Conservation (phyloP, 495 filamentous ascomycete species). For the Rhypophila decipiens region DNA sequence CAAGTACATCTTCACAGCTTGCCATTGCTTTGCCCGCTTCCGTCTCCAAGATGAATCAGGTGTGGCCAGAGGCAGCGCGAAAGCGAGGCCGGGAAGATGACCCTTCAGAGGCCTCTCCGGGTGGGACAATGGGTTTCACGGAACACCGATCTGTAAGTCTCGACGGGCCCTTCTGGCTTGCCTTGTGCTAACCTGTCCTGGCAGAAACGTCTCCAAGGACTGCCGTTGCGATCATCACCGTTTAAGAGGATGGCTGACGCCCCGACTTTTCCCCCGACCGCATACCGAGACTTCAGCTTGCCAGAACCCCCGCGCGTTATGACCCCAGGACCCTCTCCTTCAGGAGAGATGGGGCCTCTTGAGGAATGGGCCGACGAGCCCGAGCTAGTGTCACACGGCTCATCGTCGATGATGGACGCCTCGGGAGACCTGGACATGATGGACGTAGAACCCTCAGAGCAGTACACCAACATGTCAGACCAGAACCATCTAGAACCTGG, state of each 20-base stretch:
- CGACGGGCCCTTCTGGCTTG: not conserved
- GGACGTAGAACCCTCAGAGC: conserved; percentile 18
- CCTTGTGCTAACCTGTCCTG: conserved; percentile 4
- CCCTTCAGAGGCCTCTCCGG: conserved; percentile 15
- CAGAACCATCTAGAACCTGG: conserved; percentile 27
- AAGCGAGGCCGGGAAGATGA: conserved; percentile 31
- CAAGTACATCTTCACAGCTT: too few species aligned
- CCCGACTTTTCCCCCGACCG: conserved; percentile 23
- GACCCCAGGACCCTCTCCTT: conserved; percentile 30
- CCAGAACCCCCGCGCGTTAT: conserved; percentile 20
- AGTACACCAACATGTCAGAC: conserved; percentile 5
- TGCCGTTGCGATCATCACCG: conserved; percentile 38
- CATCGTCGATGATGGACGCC: conserved; percentile 30
- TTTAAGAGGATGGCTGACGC: conserved; percentile 31
- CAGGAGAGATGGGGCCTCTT: conserved; percentile 22
- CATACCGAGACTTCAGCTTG: conserved; percentile 11
- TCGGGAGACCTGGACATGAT: conserved; percentile 51
- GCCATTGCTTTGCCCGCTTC: too few species aligned
- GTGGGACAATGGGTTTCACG: conserved; percentile 33
- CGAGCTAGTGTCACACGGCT: conserved; percentile 8
- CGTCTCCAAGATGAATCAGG: conserved; percentile 10
- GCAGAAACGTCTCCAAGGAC: conserved; percentile 43
- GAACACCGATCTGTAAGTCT: conserved; percentile 43
- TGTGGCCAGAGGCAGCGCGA: conserved; percentile 17
- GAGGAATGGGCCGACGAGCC: conserved; percentile 22